Evolutionary conservation across 129 eudicot species (phyloP), one percentile per base, ranked within the genome.

Genomic region (Tanacetum coccineum): DNA sequence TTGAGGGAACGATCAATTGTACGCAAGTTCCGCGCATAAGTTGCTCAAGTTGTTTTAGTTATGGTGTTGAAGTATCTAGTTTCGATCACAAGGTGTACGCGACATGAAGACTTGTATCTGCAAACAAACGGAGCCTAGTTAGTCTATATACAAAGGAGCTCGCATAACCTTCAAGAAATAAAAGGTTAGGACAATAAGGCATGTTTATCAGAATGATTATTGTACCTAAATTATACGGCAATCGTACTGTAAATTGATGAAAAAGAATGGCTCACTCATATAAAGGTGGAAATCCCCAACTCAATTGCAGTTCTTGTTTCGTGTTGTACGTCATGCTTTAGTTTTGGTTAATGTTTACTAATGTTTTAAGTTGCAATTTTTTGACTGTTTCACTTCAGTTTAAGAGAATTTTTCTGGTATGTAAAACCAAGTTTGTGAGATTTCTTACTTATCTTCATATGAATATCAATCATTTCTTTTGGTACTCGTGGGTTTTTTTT

Each of bases 121-220:
- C 26, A 32, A 32, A 30, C 22, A 32, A n/a, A 60, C 14, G n/a
- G 2, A 22, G 6, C 20, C 15, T 3, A 6, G 36, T 48, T 14
- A 15, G 13, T 60, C 3, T 59, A 30, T 59, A 28, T 8, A 59
- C 39, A 28, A 59, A 26, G 64, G 64, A 59, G 30, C 13, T 30
- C 64, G 9, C 2, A 2, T 32, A 36, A 60, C 39, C 46, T 26
- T 59, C 66, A 60, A 60, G 48, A 60, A 60, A 60, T 9, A 15
- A 32, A 60, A 60, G 66, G 66, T 60, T n/a, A 60, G 46, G 26
- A 60, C 48, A 25, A 17, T 60, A 60, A 36, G 53, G 13, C 22
- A 14, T 32, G 9, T 32, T 36, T n/a, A 60, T 15, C 36, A 36
- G 20, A 22, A 22, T 26, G 63, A 58, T 58, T 13, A 3, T 8